Conservation (phyloP, 1,139 yeast species). For the Saccharomyces hybrid region DNA sequence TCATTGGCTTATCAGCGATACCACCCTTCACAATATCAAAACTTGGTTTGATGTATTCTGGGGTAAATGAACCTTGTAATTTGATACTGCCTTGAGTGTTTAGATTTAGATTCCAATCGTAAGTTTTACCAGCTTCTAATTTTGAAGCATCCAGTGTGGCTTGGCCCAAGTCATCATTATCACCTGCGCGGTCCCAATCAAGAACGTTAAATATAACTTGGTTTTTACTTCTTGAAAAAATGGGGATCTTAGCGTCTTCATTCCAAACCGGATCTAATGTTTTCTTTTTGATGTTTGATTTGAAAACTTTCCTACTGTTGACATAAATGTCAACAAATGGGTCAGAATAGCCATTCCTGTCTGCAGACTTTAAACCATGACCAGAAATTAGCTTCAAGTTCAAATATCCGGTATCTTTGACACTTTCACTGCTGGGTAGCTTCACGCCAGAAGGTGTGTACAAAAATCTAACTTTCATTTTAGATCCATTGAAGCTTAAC, state of each 20-base stretch:
- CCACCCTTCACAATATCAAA: conserved; percentile 39
- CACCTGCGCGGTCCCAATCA: conserved; percentile 76
- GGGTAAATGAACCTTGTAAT: conserved; percentile 48
- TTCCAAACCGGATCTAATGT: conserved; percentile 66
- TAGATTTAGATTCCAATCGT: conserved; percentile 43
- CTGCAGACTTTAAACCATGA: conserved; percentile 47
- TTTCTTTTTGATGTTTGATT: conserved; percentile 55
- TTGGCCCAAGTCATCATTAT: conserved; percentile 52
- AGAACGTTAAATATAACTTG: conserved; percentile 43
- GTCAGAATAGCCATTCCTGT: conserved; percentile 69
- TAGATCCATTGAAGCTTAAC: conserved; percentile 41
- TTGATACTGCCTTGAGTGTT: conserved; percentile 56
- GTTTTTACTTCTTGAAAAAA: conserved; percentile 56
- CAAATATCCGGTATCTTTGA: conserved; percentile 59
- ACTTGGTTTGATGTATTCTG: conserved; percentile 61
- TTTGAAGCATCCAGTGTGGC: conserved; percentile 44
- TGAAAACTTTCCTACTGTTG: conserved; percentile 48
- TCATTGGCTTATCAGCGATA: conserved; percentile 43
- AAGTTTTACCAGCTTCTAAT: conserved; percentile 40
- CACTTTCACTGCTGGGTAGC: conserved; percentile 51
- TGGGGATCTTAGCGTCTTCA: conserved; percentile 49
- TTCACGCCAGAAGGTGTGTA: conserved; percentile 52
- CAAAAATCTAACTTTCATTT: conserved; percentile 45
- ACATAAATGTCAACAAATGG: conserved; percentile 49
- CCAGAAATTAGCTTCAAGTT: conserved; percentile 52